A percentile compares a stretch with the other conserved stretches of the same genome.
phyloP scores from a whole-genome alignment of 805 yeast species.

The Suhomyces kilbournensis region DNA sequence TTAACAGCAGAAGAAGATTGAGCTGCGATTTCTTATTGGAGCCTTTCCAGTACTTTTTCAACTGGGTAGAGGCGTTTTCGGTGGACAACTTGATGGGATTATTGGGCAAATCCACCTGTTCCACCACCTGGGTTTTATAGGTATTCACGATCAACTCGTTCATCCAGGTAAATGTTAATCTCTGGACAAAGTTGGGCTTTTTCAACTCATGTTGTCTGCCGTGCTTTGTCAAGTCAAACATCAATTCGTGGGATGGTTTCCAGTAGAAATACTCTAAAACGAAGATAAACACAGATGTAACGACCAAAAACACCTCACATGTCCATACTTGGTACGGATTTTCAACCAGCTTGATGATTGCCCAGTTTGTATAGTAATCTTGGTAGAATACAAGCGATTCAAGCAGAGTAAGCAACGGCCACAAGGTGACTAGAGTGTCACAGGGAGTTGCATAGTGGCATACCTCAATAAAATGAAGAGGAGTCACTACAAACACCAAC shows the following conservation, averaged over 20 bases:
- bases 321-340: slow-evolving; percentile 5
- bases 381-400: slow-evolving; percentile 23
- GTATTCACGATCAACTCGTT: slow-evolving; percentile 41
- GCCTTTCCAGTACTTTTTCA: slow-evolving; percentile 17
- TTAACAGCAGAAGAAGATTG: slow-evolving; percentile 16
- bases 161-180: slow-evolving; percentile 48
- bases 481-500: slow-evolving; percentile 16
- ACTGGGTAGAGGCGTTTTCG: slow-evolving; percentile 12
- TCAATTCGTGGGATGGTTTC: slow-evolving; percentile 41
- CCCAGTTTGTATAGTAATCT: slow-evolving; percentile 24
- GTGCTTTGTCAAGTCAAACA: slow-evolving; percentile 22
- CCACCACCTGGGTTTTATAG: slow-evolving; percentile 34
- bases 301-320: slow-evolving; percentile 24
- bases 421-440: slow-evolving; percentile 23
- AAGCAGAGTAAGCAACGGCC: slow-evolving; percentile 24
- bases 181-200: slow-evolving; percentile 33
- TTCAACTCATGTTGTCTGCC: slow-evolving; percentile 16
- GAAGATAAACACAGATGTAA: slow-evolving; percentile 31
- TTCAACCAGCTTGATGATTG: slow-evolving; percentile 12
- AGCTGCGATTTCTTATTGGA: not conserved
- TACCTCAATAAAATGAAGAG: slow-evolving; percentile 28
- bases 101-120: slow-evolving; percentile 31
- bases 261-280: slow-evolving; percentile 35
- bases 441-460: slow-evolving; percentile 17
- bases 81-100: slow-evolving; percentile 26